These are phyloP conservation scores for Mortierella sp. DNA, from an alignment of 371 early-diverging fungal species.

Conservation along the genomic window DNA sequence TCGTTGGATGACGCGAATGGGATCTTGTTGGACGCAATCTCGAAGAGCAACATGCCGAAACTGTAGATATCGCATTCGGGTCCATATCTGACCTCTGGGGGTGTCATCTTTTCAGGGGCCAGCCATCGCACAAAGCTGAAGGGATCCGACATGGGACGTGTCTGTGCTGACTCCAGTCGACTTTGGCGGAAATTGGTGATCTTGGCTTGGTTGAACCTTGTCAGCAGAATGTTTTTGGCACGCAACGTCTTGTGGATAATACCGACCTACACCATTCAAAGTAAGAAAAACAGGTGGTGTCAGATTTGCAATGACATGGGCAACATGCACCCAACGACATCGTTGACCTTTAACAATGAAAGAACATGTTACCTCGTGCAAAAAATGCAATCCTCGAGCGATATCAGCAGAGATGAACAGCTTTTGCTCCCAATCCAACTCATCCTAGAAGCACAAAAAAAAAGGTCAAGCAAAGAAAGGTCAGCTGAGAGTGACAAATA, in stretches of 20 bases:
- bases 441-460: constrained; percentile 19
- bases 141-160: constrained; percentile 55
- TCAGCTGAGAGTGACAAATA: not conserved
- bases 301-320: not conserved
- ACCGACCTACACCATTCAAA: constrained; percentile 27
- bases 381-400: constrained; percentile 43
- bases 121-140: constrained; percentile 58
- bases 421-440: constrained; percentile 53
- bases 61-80: constrained; percentile 56
- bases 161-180: constrained; percentile 45
- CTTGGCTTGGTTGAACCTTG: constrained; percentile 46
- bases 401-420: constrained; percentile 48
- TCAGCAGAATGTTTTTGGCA: constrained; percentile 54
- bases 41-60: constrained; percentile 55
- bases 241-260: constrained; percentile 59
- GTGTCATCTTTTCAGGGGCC: constrained; percentile 57
- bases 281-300: not conserved
- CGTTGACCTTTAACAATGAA: constrained; percentile 15
- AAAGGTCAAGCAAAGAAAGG: not conserved
- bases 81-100: constrained; percentile 44
- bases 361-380: constrained; percentile 39
- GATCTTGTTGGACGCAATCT: constrained; percentile 52
- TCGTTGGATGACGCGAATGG: constrained; percentile 34
- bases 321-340: not conserved
- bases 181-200: constrained; percentile 57